Base-by-base conservation (phyloP, 202 grass and related monocot genomes). In the Digitaria exilis region DNA sequence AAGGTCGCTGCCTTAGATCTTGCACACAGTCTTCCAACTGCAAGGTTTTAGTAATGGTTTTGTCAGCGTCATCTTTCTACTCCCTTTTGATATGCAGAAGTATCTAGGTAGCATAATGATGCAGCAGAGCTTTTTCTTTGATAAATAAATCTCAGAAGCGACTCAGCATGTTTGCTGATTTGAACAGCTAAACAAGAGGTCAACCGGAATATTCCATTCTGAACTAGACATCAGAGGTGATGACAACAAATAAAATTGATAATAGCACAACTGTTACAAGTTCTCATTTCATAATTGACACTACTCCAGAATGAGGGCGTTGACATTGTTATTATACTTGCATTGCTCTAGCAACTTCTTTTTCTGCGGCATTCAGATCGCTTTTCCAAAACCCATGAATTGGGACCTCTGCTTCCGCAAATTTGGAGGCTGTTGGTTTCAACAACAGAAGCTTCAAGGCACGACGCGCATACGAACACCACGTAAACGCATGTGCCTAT, bases 281-380 rank as follows among this genome's bases (percentile, higher is more conserved):
- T 31, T 78, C 58, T 51, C 12, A 48, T 32, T 34, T 65, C 28
- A 22, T 14, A 78, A 64, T 11, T 46, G 56, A 31, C 3, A 3
- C 39, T 46, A 77, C 57, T 11, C 0, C 43, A n/a, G 12, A 32
- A 17, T 26, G 62, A 60, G 19, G 59, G 34, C 8, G 62, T 77
- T 84, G 82, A 59, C 82, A 45, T 84, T 84, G 4, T 32, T 65
- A 65, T 61, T 77, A 22, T 61, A 52, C 17, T 85, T 24, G 15
- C 52, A 61, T 41, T 29, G n/a, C 9, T 70, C 71, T 66, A 56
- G 22, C 22, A 44, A n/a, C 32, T 28, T 21, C 65, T 28, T 59
- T 46, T 26, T 10, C 39, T 39, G 30, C 16, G 13, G 73, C 19
- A 46, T 77, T 52, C 37, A 6, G 29, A 34, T 77, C 3, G 29